Evolutionary conservation across 1,284 basidiomycete genomes (phyloP).

Genomic region (Apiotrichum domesticum): DNA sequence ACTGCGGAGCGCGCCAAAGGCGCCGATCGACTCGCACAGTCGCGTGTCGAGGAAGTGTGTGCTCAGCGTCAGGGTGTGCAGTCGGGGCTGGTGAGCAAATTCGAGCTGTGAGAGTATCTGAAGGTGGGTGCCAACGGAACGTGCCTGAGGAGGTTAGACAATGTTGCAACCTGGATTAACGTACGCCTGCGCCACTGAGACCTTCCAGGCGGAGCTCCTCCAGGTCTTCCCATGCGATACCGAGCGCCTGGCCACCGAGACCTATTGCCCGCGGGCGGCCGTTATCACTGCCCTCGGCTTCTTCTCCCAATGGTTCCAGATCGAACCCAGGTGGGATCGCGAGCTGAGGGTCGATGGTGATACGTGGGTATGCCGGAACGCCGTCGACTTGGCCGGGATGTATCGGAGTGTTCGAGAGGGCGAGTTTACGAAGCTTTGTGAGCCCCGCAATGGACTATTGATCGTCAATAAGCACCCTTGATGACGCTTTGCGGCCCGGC

Average conservation of each 20-base stretch:
- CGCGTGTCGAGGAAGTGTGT: slow-evolving; percentile 27
- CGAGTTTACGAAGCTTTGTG: slow-evolving; percentile 1
- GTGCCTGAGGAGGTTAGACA: slow-evolving; percentile 12
- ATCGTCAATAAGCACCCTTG: too few species aligned
- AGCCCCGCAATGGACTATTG: slow-evolving; percentile 9
- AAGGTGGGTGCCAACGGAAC: slow-evolving; percentile 19
- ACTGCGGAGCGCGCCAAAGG: slow-evolving; percentile 19
- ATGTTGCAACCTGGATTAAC: background rate
- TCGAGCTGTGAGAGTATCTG: slow-evolving; percentile 13
- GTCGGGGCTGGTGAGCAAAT: background rate
- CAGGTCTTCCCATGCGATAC: slow-evolving; percentile 25
- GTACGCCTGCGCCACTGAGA: slow-evolving; percentile 18
- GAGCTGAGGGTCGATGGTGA: slow-evolving; percentile 10
- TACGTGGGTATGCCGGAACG: slow-evolving; percentile 4
- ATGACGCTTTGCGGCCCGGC: background rate
- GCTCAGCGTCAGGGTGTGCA: slow-evolving; percentile 19
- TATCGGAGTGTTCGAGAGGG: slow-evolving; percentile 1
- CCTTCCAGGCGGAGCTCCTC: slow-evolving; percentile 15
- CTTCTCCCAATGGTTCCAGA: background rate
- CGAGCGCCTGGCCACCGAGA: slow-evolving; percentile 14
- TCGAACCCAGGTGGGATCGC: slow-evolving; percentile 1
- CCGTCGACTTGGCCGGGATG: slow-evolving; percentile 4
- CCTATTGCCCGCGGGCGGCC: slow-evolving; percentile 8
- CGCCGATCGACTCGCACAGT: slow-evolving; percentile 18
- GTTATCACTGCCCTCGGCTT: background rate